phyloP scores from a whole-genome alignment of 176 grass and related monocot genomes.

The Phragmites australis region DNA sequence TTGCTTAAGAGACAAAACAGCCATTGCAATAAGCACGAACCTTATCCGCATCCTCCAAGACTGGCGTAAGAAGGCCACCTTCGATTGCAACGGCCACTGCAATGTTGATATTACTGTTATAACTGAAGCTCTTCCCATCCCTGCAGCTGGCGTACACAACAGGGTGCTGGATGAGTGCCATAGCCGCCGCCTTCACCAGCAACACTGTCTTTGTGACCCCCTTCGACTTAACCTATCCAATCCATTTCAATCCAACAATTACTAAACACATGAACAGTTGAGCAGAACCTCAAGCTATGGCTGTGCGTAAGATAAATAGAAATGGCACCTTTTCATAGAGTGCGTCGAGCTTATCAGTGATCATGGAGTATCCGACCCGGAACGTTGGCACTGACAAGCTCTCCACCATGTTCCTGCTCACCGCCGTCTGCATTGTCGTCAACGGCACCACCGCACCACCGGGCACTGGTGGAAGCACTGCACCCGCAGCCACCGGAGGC shows the following conservation, averaged over 20 bases:
- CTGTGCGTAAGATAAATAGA: background rate
- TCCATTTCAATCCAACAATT: constrained; percentile 22
- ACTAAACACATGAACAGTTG: background rate
- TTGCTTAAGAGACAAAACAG: background rate
- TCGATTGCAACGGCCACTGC: constrained; percentile 86
- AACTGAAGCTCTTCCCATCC: constrained; percentile 94
- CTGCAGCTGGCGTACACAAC: constrained; percentile 84
- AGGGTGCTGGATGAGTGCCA: constrained; percentile 82
- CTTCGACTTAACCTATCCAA: constrained; percentile 67
- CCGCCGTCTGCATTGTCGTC: constrained; percentile 75
- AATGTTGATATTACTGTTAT: constrained; percentile 68
- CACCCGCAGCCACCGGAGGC: background rate
- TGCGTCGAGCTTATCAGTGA: constrained; percentile 64
- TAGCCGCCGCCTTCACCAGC: constrained; percentile 73
- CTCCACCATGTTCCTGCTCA: constrained; percentile 95
- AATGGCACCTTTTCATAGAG: constrained; percentile 74
- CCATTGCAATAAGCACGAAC: constrained; percentile 32
- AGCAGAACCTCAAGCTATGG: background rate
- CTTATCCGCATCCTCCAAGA: constrained; percentile 83
- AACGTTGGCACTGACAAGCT: constrained; percentile 81
- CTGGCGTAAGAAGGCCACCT: constrained; percentile 83
- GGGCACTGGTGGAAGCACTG: constrained; percentile 47
- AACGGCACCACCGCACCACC: constrained; percentile 70
- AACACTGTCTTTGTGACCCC: constrained; percentile 90
- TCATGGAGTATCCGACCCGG: constrained; percentile 64